A percentile compares a stretch with the other conserved stretches of the same genome.
Conservation (phyloP, 352 stramenopile genomes). For the Plasmopara viticola region DNA sequence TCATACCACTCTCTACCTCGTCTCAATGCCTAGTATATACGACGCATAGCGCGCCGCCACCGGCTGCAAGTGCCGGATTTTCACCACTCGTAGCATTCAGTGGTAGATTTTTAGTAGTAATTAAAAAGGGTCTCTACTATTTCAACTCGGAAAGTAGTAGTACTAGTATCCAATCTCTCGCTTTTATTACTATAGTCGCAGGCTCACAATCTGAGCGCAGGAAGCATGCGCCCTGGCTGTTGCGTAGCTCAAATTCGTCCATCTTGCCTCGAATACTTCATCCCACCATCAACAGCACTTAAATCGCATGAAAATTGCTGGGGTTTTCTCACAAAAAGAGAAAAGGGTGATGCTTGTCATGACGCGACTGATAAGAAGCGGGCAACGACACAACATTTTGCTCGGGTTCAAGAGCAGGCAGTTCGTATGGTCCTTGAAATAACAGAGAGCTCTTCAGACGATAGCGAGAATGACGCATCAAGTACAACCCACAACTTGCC, state of each 20-base stretch:
- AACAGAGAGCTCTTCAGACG: too few relatives aligned
- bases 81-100: conserved; percentile 7
- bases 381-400: background rate
- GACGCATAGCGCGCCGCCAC: conserved; percentile 24
- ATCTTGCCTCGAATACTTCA: conserved; percentile 1
- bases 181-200: too few relatives aligned
- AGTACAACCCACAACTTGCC: too few relatives aligned
- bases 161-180: too few relatives aligned
- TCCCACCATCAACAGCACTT: background rate
- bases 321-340: background rate
- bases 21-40: conserved; percentile 93
- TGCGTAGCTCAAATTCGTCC: conserved; percentile 10
- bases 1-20: conserved; percentile 31
- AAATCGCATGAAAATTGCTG: conserved; percentile 10
- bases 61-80: conserved; percentile 1
- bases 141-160: too few relatives aligned
- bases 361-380: conserved; percentile 1
- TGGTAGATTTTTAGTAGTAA: too few relatives aligned
- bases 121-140: too few relatives aligned
- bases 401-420: too few relatives aligned
- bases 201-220: conserved; percentile 16
- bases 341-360: conserved; percentile 1
- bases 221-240: conserved; percentile 23
- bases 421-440: too few relatives aligned
- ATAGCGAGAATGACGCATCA: too few relatives aligned